Conservation (phyloP, 768 basidiomycete species). For the Cyclocybe aegerita region DNA sequence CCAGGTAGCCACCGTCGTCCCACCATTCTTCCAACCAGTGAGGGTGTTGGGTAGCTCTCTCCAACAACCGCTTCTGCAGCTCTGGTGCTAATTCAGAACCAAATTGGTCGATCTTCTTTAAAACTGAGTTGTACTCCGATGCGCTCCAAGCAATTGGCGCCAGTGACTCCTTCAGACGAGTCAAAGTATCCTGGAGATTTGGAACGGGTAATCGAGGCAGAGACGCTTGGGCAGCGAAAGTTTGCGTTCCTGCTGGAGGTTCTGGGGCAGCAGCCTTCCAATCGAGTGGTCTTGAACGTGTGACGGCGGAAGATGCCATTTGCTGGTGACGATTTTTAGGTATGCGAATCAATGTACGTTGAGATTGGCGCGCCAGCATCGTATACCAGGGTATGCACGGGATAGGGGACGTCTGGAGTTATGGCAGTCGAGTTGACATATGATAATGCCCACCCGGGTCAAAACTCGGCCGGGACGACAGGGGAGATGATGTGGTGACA, state of each 20-base stretch:
- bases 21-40: constrained; percentile 97
- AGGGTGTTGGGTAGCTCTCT: constrained; percentile 49
- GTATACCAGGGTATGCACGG: background rate
- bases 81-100: constrained; percentile 43
- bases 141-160: constrained; percentile 69
- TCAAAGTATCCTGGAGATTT: constrained; percentile 61
- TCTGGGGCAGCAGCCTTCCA: constrained; percentile 77
- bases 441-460: no score
- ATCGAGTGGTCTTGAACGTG: constrained; percentile 39
- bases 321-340: constrained; percentile 7
- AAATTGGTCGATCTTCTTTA: constrained; percentile 69
- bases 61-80: constrained; percentile 66
- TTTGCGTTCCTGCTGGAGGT: constrained; percentile 48
- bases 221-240: constrained; percentile 62
- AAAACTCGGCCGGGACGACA: no score
- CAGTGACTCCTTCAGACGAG: constrained; percentile 67
- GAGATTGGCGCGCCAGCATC: constrained; percentile 16
- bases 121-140: constrained; percentile 53
- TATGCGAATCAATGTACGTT: constrained; percentile 3
- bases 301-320: constrained; percentile 24
- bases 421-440: no score
- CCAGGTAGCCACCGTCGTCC: constrained; percentile 82
- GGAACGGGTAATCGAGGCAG: constrained; percentile 81
- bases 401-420: no score
- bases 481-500: no score